Conservation (phyloP, 495 filamentous ascomycete species). For the Neurospora sp. region DNA sequence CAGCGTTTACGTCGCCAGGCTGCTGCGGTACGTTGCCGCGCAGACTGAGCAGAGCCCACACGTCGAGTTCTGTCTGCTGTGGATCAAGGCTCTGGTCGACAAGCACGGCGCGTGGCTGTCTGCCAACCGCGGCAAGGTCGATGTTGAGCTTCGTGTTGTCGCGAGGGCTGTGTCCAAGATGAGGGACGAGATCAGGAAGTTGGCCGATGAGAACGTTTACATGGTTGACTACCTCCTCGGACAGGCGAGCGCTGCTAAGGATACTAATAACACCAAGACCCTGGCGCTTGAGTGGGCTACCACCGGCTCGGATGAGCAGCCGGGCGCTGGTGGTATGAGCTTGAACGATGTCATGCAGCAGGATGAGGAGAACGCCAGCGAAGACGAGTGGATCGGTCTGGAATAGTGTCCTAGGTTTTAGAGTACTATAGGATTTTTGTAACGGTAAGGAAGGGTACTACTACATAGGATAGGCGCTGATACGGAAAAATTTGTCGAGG, state of each 20-base stretch:
- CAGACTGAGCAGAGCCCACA: constrained; percentile 86
- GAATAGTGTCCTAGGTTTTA: constrained; percentile 27
- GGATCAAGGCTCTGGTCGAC: constrained; percentile 79
- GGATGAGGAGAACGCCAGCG: constrained; percentile 23
- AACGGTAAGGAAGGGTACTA: neutral
- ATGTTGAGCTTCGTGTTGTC: constrained; percentile 70
- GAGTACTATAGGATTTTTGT: neutral
- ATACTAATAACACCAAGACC: constrained; percentile 1
- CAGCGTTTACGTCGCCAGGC: constrained; percentile 69
- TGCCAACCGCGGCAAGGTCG: constrained; percentile 63
- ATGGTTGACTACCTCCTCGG: constrained; percentile 68
- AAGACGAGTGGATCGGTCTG: constrained; percentile 46
- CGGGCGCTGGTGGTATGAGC: constrained; percentile 7
- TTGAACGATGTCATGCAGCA: constrained; percentile 24
- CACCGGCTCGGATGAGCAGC: constrained; percentile 5
- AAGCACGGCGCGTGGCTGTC: constrained; percentile 75
- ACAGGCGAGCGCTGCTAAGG: constrained; percentile 22
- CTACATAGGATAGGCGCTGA: neutral
- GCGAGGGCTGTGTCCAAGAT: constrained; percentile 68
- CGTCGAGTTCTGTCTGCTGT: constrained; percentile 85
- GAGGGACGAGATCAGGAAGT: constrained; percentile 56
- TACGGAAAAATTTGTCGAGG: neutral
- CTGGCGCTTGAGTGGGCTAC: constrained; percentile 10
- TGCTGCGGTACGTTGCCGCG: constrained; percentile 76
- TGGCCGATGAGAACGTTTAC: constrained; percentile 82